Percentiles rank a stretch among this genome's conserved stretches.
Conservation (phyloP, 2,329 filamentous ascomycete species). For the Rutstroemia sydowiana region DNA sequence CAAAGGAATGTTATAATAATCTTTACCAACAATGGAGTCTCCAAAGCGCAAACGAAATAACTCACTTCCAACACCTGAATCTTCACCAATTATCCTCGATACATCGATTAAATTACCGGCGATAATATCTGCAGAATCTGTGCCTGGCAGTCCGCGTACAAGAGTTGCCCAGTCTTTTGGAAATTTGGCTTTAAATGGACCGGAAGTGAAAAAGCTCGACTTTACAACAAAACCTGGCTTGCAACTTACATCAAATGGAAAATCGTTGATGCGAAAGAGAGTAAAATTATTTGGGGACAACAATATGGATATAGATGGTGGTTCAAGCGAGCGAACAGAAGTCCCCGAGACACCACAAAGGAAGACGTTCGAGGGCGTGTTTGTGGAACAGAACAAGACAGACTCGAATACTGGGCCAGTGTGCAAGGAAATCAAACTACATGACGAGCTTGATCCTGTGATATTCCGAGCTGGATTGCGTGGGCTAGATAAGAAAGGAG, state of each 20-base stretch:
- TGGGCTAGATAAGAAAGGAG: slow-evolving; percentile 11
- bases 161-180: slow-evolving; percentile 29
- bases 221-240: slow-evolving; percentile 9
- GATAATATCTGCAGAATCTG: neutral
- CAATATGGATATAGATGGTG: neutral
- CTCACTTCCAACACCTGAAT: slow-evolving; percentile 7
- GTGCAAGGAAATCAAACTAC: slow-evolving; percentile 13
- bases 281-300: slow-evolving; percentile 14
- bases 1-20: slow-evolving; percentile 2
- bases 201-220: slow-evolving; percentile 18
- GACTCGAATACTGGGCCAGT: slow-evolving; percentile 15
- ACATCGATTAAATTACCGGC: slow-evolving; percentile 8
- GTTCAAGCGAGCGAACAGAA: slow-evolving; percentile 11
- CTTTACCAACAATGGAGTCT: slow-evolving; percentile 8
- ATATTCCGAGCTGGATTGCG: slow-evolving; percentile 20
- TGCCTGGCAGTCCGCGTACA: slow-evolving; percentile 22
- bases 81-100: slow-evolving; percentile 4
- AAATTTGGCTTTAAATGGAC: slow-evolving; percentile 22
- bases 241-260: slow-evolving; percentile 7
- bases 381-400: slow-evolving; percentile 11
- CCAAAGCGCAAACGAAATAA: slow-evolving; percentile 16
- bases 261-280: slow-evolving; percentile 22
- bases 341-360: slow-evolving; percentile 12
- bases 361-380: slow-evolving; percentile 12
- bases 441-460: slow-evolving; percentile 23